Percentiles rank a stretch among this genome's conserved stretches.
Conservation (phyloP, 495 filamentous ascomycete genomes). For the Jackrogersella minutella region DNA sequence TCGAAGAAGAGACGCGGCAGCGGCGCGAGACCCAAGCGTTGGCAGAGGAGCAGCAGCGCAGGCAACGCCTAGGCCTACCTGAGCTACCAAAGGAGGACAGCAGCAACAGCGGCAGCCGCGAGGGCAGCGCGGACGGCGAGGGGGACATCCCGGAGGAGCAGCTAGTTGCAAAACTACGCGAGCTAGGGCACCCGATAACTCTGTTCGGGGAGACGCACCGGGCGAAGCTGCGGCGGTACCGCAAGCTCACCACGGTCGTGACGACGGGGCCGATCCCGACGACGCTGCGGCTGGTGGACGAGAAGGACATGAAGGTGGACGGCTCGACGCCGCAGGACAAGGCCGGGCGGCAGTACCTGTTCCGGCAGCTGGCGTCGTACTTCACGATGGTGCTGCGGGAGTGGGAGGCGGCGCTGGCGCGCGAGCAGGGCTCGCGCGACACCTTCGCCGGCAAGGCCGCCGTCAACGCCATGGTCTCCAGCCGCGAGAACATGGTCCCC, state of each 20-base stretch:
- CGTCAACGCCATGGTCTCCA: slow-evolving; percentile 78
- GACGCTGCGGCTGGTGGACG: slow-evolving; percentile 75
- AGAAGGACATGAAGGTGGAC: slow-evolving; percentile 85
- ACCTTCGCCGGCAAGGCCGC: slow-evolving; percentile 81
- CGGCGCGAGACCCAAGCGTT: slow-evolving; percentile 75
- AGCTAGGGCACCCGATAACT: slow-evolving; percentile 71
- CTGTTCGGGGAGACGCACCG: slow-evolving; percentile 88
- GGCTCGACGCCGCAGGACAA: slow-evolving; percentile 65
- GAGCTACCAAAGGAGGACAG: slow-evolving; percentile 62
- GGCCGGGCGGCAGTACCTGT: slow-evolving; percentile 69
- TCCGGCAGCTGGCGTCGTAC: slow-evolving; percentile 88
- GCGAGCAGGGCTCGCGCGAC: slow-evolving; percentile 63
- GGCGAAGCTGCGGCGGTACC: slow-evolving; percentile 73
- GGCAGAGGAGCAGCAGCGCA: slow-evolving; percentile 59
- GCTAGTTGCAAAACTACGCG: slow-evolving; percentile 70
- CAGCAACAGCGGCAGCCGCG: slow-evolving; percentile 17
- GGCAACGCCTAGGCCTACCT: slow-evolving; percentile 70
- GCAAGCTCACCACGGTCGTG: slow-evolving; percentile 60
- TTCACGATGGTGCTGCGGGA: slow-evolving; percentile 91
- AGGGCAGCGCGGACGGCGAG: slow-evolving; percentile 38
- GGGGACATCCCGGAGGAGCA: slow-evolving; percentile 79
- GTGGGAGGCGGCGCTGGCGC: slow-evolving; percentile 82
- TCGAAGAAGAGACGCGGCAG: slow-evolving; percentile 80
- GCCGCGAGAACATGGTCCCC: slow-evolving; percentile 84
- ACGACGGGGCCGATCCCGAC: slow-evolving; percentile 69